These are phyloP conservation scores for Pseudofabraea citricarpa DNA, from an alignment of 2,329 filamentous ascomycete species.

Conservation along the genomic window DNA sequence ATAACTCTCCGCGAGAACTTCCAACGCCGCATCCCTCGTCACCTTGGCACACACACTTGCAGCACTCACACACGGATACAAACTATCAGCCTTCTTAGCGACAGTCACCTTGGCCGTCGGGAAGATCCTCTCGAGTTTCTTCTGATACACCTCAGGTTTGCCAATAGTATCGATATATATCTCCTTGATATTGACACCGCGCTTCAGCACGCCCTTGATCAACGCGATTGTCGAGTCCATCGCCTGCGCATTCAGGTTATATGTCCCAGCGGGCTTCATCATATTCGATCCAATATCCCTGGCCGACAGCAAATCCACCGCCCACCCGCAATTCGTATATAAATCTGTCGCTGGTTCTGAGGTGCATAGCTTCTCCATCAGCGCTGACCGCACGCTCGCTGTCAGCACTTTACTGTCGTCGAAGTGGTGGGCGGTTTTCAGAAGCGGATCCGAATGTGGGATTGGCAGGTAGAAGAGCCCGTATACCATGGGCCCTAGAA, in stretches of 20 bases:
- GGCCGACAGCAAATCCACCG: constrained; percentile 74
- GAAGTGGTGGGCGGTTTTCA: constrained; percentile 78
- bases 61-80: constrained; percentile 90
- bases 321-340: constrained; percentile 72
- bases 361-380: constrained; percentile 69
- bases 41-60: constrained; percentile 96
- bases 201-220: constrained; percentile 70
- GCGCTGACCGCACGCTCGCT: constrained; percentile 66
- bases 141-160: constrained; percentile 76
- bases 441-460: constrained; percentile 63
- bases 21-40: constrained; percentile 83
- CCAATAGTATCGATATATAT: constrained; percentile 97
- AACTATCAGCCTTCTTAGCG: constrained; percentile 84
- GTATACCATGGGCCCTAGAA: constrained; percentile 79
- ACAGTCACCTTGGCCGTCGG: constrained; percentile 72
- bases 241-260: constrained; percentile 95
- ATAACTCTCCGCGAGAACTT: constrained; percentile 58
- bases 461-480: constrained; percentile 72
- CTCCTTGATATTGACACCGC: constrained; percentile 77
- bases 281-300: constrained; percentile 32
- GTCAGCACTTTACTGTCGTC: constrained; percentile 94
- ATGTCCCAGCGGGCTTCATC: constrained; percentile 41
- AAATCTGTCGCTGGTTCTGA: constrained; percentile 44
- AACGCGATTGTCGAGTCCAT: constrained; percentile 86
- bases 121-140: constrained; percentile 77